phyloP scores from a whole-genome alignment of 2,329 filamentous ascomycete species.

The Stenocarpella maydis region DNA sequence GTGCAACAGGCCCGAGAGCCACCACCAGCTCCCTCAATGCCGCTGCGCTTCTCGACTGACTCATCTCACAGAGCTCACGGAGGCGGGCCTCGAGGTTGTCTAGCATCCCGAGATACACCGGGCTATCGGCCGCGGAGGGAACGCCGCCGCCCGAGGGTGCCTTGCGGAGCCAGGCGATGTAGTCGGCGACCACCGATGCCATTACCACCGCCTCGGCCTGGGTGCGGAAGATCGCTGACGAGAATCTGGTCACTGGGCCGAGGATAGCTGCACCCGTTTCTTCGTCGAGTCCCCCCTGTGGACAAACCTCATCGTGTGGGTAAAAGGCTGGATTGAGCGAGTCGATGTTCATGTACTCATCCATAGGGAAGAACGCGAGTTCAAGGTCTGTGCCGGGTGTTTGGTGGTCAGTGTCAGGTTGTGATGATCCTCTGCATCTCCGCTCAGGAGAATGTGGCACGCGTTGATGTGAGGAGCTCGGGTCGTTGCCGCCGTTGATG shows the following conservation, averaged over 20 bases:
- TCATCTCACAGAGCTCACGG: background rate
- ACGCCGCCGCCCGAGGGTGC: background rate
- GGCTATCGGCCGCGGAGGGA: background rate
- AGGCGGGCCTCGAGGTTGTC: background rate
- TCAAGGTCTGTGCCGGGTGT: background rate
- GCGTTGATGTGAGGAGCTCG: background rate
- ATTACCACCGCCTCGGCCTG: background rate
- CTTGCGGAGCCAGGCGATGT: conserved; percentile 10
- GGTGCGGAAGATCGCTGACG: background rate
- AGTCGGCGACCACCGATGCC: background rate
- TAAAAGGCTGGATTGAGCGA: background rate
- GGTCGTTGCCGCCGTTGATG: background rate
- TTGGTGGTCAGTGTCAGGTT: background rate
- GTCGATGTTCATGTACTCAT: background rate
- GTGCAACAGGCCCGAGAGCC: background rate
- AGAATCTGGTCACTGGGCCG: background rate
- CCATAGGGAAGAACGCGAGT: background rate
- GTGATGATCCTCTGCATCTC: too few species aligned
- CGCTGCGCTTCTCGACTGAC: background rate
- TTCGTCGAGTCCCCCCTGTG: background rate
- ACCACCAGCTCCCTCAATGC: background rate
- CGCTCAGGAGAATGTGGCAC: background rate
- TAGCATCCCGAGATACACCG: background rate
- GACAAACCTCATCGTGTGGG: background rate
- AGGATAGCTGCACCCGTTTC: background rate